A percentile compares a stretch with the other conserved stretches of the same genome.
phyloP scores from a whole-genome alignment of 1,284 basidiomycete genomes.

The Heterobasidion occidentale region DNA sequence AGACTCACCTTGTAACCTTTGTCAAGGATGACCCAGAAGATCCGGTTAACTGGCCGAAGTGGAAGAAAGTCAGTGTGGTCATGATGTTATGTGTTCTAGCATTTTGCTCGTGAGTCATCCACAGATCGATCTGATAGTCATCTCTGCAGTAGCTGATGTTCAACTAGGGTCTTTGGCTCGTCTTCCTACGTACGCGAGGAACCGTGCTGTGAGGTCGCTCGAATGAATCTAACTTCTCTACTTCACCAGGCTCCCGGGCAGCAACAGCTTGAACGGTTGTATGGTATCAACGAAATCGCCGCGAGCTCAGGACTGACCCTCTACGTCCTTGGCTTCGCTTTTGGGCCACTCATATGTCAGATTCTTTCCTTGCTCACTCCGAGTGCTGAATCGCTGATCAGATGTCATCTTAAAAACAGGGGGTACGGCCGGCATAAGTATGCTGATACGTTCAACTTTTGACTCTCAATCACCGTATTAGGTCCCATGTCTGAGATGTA shows the following conservation, averaged over 20 bases:
- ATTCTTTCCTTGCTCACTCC: not conserved
- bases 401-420: conserved; percentile 8
- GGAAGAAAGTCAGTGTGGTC: conserved; percentile 1
- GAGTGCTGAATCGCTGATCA: not conserved
- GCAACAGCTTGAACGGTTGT: conserved; percentile 13
- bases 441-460: not conserved
- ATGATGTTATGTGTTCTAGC: conserved; percentile 8
- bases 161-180: conserved; percentile 12
- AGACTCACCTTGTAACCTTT: conserved; percentile 5
- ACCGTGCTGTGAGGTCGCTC: too few relatives aligned
- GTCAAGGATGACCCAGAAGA: conserved; percentile 12
- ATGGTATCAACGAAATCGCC: conserved; percentile 13
- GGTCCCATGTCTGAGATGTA: conserved; percentile 19
- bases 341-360: conserved; percentile 19
- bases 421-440: conserved; percentile 9
- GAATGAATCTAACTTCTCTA: not conserved
- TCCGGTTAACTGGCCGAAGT: conserved; percentile 6
- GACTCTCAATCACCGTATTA: not conserved
- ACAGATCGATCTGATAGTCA: not conserved
- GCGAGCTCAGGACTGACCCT: conserved; percentile 18
- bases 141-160: not conserved
- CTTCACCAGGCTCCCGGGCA: conserved; percentile 17
- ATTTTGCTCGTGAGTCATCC: conserved; percentile 7
- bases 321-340: conserved; percentile 20
- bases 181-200: conserved; percentile 13